These are phyloP conservation scores for Candida gigantensis DNA, from an alignment of 1,139 yeast genomes.

Conservation along the genomic window DNA sequence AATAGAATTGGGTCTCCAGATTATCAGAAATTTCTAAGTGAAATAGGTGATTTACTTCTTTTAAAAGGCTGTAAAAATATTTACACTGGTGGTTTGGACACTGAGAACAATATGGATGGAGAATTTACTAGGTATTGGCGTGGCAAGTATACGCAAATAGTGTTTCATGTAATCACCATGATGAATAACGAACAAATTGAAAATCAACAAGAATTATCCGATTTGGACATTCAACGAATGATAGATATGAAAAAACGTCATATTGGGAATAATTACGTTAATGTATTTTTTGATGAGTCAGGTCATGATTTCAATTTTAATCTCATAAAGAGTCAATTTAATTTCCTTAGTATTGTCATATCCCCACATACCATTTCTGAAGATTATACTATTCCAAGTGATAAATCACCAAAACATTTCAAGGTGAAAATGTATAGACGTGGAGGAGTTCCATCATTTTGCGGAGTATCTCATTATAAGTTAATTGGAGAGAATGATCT, in stretches of 20 bases:
- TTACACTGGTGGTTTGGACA: conserved; percentile 82
- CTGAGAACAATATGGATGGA: conserved; percentile 69
- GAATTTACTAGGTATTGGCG: conserved; percentile 74
- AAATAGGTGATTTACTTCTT: conserved; percentile 59
- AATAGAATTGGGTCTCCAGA: conserved; percentile 66
- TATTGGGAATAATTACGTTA: conserved; percentile 83
- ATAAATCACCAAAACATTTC: conserved; percentile 31
- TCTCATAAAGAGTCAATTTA: conserved; percentile 74
- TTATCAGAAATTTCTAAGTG: conserved; percentile 59
- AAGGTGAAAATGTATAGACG: conserved; percentile 66
- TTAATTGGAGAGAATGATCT: conserved; percentile 61
- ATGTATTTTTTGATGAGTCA: conserved; percentile 78
- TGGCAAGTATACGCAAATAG: conserved; percentile 68
- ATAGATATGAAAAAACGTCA: conserved; percentile 71
- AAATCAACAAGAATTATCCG: conserved; percentile 13
- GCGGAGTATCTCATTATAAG: conserved; percentile 76
- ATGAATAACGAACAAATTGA: conserved; percentile 61
- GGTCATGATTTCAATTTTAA: conserved; percentile 67
- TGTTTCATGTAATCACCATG: conserved; percentile 78
- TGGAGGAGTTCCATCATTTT: conserved; percentile 72
- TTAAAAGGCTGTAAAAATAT: conserved; percentile 55
- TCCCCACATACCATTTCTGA: conserved; percentile 53
- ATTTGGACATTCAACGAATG: conserved; percentile 10
- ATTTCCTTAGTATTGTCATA: conserved; percentile 76
- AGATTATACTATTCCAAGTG: conserved; percentile 4